A percentile compares a stretch with the other conserved stretches of the same genome.
phyloP scores from a whole-genome alignment of 345 rosid genomes.

The Arabidopsis suecica region DNA sequence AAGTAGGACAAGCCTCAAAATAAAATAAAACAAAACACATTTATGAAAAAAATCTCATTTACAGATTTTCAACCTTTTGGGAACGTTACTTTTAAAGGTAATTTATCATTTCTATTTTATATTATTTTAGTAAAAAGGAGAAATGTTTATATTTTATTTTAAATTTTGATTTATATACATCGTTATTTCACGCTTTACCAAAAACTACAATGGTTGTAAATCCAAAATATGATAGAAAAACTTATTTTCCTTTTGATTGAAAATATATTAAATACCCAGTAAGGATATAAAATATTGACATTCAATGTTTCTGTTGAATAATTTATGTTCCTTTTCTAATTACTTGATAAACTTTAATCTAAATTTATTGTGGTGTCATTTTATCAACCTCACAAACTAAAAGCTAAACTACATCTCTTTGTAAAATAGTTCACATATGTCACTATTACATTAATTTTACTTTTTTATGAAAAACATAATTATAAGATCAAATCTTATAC shows the following conservation, averaged over 20 bases:
- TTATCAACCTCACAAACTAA: neutral
- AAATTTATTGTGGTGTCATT: neutral
- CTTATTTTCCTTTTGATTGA: neutral
- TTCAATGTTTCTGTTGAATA: neutral
- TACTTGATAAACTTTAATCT: neutral
- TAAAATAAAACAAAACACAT: slow-evolving; percentile 25
- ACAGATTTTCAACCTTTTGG: slow-evolving; percentile 21
- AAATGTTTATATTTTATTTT: neutral
- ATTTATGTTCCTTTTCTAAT: neutral
- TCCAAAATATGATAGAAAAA: neutral
- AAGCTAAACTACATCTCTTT: neutral
- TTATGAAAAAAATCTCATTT: slow-evolving; percentile 37
- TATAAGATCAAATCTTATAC: neutral
- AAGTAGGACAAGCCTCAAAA: neutral
- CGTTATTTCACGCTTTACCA: neutral
- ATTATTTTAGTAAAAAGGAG: neutral
- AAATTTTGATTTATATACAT: neutral
- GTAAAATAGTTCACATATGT: neutral
- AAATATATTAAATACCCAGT: neutral
- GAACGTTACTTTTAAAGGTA: slow-evolving; percentile 22
- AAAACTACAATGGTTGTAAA: neutral
- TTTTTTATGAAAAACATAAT: neutral
- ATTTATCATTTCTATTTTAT: neutral
- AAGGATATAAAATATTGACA: neutral
- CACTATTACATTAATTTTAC: neutral